These are phyloP conservation scores for Suhomyces bribrorum DNA, from an alignment of 1,139 yeast species.

Conservation along the genomic window DNA sequence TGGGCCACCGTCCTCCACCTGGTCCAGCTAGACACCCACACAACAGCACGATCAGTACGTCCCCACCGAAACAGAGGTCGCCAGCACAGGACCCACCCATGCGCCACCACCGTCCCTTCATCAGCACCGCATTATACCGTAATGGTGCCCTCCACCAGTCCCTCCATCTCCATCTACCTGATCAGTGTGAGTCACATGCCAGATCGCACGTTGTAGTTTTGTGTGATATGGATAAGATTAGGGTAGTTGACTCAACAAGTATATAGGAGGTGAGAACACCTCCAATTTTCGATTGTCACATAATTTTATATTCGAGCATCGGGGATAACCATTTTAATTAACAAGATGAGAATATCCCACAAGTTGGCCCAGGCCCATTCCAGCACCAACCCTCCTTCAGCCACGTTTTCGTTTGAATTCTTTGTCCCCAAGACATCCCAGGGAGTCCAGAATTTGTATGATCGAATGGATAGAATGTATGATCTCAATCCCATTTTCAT, in stretches of 20 bases:
- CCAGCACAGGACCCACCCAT: too few species aligned
- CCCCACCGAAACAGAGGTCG: too few species aligned
- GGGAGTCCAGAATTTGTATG: constrained; percentile 94
- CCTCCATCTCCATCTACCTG: not conserved
- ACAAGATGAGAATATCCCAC: constrained; percentile 54
- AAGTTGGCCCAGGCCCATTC: constrained; percentile 52
- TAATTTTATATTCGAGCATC: too few species aligned
- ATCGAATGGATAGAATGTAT: constrained; percentile 97
- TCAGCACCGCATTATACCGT: too few species aligned
- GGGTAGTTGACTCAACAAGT: not conserved
- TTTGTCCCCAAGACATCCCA: constrained; percentile 98
- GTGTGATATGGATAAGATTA: not conserved
- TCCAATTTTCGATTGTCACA: not conserved
- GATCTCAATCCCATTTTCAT: constrained; percentile 88
- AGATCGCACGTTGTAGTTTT: not conserved
- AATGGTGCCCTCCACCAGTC: too few species aligned
- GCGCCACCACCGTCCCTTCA: too few species aligned
- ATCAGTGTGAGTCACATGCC: constrained; percentile 11
- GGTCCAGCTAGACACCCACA: too few species aligned
- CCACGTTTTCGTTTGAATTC: constrained; percentile 94
- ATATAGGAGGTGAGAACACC: not conserved
- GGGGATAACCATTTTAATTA: too few species aligned
- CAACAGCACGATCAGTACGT: not conserved
- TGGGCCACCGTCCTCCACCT: constrained; percentile 4
- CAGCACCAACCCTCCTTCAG: constrained; percentile 44